phyloP scores from a whole-genome alignment of 352 stramenopile species.

The Phytopythium helicoides region DNA sequence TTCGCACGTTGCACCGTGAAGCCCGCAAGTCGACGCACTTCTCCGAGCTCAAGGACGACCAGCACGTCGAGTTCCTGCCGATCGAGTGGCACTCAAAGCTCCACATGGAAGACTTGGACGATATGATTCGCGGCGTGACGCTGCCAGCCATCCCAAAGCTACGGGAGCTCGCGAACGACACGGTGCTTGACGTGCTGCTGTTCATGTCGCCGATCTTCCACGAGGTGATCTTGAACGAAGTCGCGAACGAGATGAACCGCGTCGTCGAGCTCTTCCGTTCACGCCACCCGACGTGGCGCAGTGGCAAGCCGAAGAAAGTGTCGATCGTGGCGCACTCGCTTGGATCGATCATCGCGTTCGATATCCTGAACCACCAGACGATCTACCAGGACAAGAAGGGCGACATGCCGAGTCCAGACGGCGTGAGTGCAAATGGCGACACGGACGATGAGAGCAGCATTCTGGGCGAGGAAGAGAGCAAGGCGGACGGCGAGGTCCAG shows the following conservation, averaged over 20 bases:
- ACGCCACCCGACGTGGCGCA: slow-evolving; percentile 49
- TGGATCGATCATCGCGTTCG: slow-evolving; percentile 91
- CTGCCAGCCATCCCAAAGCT: slow-evolving; percentile 89
- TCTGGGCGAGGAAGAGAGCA: slow-evolving; percentile 29
- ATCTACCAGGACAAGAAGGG: slow-evolving; percentile 19
- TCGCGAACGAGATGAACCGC: slow-evolving; percentile 91
- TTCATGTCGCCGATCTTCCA: slow-evolving; percentile 93
- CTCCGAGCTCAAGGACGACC: slow-evolving; percentile 25
- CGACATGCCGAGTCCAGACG: slow-evolving; percentile 25
- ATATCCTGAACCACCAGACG: slow-evolving; percentile 83
- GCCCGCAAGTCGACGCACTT: slow-evolving; percentile 71
- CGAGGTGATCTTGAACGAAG: slow-evolving; percentile 90
- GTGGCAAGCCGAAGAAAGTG: slow-evolving; percentile 64
- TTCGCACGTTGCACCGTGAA: slow-evolving; percentile 65
- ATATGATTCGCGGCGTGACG: slow-evolving; percentile 71
- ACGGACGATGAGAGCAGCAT: slow-evolving; percentile 34
- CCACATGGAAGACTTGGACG: slow-evolving; percentile 70
- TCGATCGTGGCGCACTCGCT: slow-evolving; percentile 88
- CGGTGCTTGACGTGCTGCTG: slow-evolving; percentile 89
- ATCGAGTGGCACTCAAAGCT: slow-evolving; percentile 89
- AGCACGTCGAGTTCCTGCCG: slow-evolving; percentile 67
- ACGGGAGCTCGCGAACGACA: slow-evolving; percentile 92
- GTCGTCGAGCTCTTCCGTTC: slow-evolving; percentile 77
- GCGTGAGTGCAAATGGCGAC: slow-evolving; percentile 17
- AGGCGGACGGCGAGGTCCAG: slow-evolving; percentile 15